These are phyloP conservation scores for Hypoxylon sp. DNA, from an alignment of 2,329 filamentous ascomycete species.

Conservation along the genomic window DNA sequence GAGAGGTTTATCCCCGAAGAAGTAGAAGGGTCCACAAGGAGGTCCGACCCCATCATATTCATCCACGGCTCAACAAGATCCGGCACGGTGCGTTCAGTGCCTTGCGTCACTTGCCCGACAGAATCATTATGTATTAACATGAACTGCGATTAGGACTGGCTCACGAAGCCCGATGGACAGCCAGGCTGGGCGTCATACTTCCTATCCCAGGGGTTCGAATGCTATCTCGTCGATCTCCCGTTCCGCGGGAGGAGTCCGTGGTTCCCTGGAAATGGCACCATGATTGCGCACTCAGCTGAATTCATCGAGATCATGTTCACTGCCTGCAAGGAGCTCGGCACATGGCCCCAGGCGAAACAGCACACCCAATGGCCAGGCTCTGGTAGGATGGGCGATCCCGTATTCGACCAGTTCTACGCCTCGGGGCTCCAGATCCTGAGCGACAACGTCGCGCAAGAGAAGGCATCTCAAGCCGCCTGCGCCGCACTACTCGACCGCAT, in stretches of 20 bases:
- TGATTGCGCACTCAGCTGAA: slow-evolving; percentile 52
- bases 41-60: slow-evolving; percentile 56
- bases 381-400: slow-evolving; percentile 56
- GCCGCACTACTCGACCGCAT: slow-evolving; percentile 60
- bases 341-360: slow-evolving; percentile 57
- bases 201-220: slow-evolving; percentile 59
- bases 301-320: slow-evolving; percentile 57
- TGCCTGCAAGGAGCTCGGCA: slow-evolving; percentile 50
- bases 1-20: slow-evolving; percentile 59
- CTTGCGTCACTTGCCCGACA: neutral
- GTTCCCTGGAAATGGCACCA: slow-evolving; percentile 51
- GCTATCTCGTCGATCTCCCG: slow-evolving; percentile 63
- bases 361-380: slow-evolving; percentile 61
- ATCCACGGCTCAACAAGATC: slow-evolving; percentile 60
- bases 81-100: slow-evolving; percentile 53
- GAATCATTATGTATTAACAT: neutral
- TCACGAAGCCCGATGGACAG: slow-evolving; percentile 61
- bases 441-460: slow-evolving; percentile 55
- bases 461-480: slow-evolving; percentile 56
- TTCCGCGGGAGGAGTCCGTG: slow-evolving; percentile 61
- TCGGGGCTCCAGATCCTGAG: slow-evolving; percentile 56
- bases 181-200: slow-evolving; percentile 64
- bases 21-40: slow-evolving; percentile 42
- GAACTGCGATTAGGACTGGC: slow-evolving; percentile 55
- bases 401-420: slow-evolving; percentile 59